phyloP scores from a whole-genome alignment of 768 basidiomycete genomes.

The Hortiboletus campestris region DNA sequence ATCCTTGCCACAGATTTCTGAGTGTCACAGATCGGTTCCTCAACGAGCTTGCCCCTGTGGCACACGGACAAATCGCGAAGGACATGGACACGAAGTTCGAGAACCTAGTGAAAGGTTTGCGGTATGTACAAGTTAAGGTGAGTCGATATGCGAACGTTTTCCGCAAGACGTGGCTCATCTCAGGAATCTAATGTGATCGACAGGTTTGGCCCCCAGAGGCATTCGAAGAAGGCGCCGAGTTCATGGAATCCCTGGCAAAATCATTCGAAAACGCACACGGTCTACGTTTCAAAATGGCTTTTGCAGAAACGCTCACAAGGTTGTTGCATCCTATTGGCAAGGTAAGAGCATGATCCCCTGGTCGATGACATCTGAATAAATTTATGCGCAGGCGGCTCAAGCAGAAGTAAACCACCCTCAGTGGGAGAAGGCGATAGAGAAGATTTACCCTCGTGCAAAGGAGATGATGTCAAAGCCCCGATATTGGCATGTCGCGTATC shows the following conservation, averaged over 20 bases:
- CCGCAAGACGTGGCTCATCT: neutral
- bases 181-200: neutral
- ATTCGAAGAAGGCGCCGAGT: conserved; percentile 92
- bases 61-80: conserved; percentile 72
- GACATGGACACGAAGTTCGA: conserved; percentile 83
- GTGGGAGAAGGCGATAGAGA: conserved; percentile 90
- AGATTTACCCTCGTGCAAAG: conserved; percentile 75
- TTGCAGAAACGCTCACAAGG: conserved; percentile 76
- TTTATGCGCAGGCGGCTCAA: conserved; percentile 69
- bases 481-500: conserved; percentile 87
- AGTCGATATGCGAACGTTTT: neutral
- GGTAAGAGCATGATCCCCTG: conserved; percentile 36
- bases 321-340: conserved; percentile 87
- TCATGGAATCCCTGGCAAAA: conserved; percentile 79
- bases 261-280: conserved; percentile 86
- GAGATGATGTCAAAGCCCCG: conserved; percentile 87
- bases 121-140: conserved; percentile 81
- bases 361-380: neutral
- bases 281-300: conserved; percentile 74
- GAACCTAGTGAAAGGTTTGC: conserved; percentile 77
- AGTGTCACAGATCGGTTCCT: conserved; percentile 93
- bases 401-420: conserved; percentile 94
- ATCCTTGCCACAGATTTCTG: conserved; percentile 56
- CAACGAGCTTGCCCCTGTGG: conserved; percentile 71
- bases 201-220: conserved; percentile 93